Evolutionary conservation across 176 grass and related monocot genomes (phyloP).

Genomic region (Hordeum marinum): DNA sequence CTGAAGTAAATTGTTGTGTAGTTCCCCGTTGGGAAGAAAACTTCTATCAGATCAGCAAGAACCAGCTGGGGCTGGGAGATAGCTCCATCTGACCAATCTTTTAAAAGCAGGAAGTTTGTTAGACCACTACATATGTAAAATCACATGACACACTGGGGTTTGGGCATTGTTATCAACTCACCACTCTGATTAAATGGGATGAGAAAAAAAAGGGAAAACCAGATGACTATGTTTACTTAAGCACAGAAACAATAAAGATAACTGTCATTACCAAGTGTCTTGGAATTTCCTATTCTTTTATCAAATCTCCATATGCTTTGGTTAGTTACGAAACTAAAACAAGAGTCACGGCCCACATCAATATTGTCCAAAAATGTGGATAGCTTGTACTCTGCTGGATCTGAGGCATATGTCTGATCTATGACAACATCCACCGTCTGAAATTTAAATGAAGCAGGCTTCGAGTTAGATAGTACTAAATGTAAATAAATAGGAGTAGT

Average conservation of each 20-base stretch:
- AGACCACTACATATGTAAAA: slow-evolving; percentile 12
- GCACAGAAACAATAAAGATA: slow-evolving; percentile 15
- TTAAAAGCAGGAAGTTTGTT: slow-evolving; percentile 13
- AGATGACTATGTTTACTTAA: not conserved
- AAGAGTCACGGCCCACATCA: slow-evolving; percentile 47
- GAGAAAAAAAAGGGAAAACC: not conserved
- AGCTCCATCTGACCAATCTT: slow-evolving; percentile 96
- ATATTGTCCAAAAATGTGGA: slow-evolving; percentile 86
- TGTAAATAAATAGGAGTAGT: not conserved
- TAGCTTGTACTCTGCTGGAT: slow-evolving; percentile 63
- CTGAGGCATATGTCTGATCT: slow-evolving; percentile 70
- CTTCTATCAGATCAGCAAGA: slow-evolving; percentile 83
- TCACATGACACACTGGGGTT: not conserved
- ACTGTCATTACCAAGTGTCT: slow-evolving; percentile 52
- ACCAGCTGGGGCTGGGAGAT: slow-evolving; percentile 88
- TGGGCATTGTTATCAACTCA: not conserved
- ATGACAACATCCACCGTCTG: slow-evolving; percentile 95
- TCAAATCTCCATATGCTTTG: slow-evolving; percentile 88
- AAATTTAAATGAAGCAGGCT: slow-evolving; percentile 18
- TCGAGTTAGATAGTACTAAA: slow-evolving; percentile 11
- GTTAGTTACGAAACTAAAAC: slow-evolving; percentile 72
- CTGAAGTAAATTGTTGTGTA: slow-evolving; percentile 79
- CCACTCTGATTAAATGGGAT: not conserved
- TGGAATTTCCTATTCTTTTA: slow-evolving; percentile 59
- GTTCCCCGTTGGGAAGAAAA: slow-evolving; percentile 85